Evolutionary conservation across 83 land plant species (phyloP).

Genomic region (Diphasiastrum complanatum): DNA sequence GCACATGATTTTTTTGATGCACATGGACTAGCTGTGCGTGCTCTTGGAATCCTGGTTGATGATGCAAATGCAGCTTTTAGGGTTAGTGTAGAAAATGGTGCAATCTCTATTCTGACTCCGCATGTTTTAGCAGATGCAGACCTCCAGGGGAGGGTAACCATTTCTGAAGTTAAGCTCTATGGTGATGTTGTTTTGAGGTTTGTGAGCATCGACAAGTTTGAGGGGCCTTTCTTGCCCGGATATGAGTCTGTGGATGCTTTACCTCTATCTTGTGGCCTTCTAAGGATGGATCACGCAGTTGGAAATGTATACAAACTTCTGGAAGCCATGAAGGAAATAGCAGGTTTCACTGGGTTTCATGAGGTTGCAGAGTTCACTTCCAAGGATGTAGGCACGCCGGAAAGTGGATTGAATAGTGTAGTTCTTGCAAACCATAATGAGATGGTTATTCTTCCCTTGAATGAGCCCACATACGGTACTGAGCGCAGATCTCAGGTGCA

Average conservation of each 20-base stretch:
- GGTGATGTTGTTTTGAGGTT: constrained; percentile 88
- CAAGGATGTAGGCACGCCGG: constrained; percentile 89
- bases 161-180: constrained; percentile 74
- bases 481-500: constrained; percentile 90
- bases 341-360: constrained; percentile 83
- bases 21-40: constrained; percentile 87
- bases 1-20: constrained; percentile 42
- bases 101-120: constrained; percentile 48
- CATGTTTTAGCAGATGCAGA: constrained; percentile 30
- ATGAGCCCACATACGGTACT: constrained; percentile 91
- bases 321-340: constrained; percentile 53
- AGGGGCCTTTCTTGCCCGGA: constrained; percentile 64
- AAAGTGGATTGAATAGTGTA: constrained; percentile 88
- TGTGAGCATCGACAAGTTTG: constrained; percentile 36
- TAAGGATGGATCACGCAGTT: constrained; percentile 79
- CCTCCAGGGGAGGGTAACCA: constrained; percentile 27
- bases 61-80: constrained; percentile 66
- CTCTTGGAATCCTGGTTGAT: constrained; percentile 74
- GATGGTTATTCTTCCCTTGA: constrained; percentile 76
- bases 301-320: constrained; percentile 78
- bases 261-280: constrained; percentile 52
- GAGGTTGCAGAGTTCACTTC: constrained; percentile 95
- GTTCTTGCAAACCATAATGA: constrained; percentile 91
- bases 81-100: constrained; percentile 67
- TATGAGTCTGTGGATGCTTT: constrained; percentile 43